Conservation (phyloP, 768 basidiomycete genomes). For the Boletus rubescentipes region DNA sequence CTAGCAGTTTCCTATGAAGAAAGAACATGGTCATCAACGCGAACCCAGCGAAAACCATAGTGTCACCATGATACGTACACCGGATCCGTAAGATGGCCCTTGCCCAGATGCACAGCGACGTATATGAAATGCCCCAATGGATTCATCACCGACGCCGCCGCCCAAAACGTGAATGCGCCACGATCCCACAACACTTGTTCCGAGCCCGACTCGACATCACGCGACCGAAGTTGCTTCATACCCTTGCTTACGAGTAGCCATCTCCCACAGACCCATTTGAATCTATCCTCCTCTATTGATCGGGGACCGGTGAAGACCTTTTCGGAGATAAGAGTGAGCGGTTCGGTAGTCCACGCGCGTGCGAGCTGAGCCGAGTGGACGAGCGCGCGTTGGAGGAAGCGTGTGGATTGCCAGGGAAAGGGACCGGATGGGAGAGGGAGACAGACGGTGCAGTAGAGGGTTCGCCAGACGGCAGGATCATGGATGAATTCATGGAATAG, state of each 20-base stretch:
- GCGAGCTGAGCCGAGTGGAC: slow-evolving; percentile 15
- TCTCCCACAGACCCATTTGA: slow-evolving; percentile 17
- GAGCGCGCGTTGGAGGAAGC: slow-evolving; percentile 18
- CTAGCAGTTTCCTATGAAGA: slow-evolving; percentile 15
- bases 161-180: slow-evolving; percentile 7
- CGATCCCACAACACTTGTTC: slow-evolving; percentile 19
- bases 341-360: slow-evolving; percentile 13
- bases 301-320: slow-evolving; percentile 8
- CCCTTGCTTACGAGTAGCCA: slow-evolving; percentile 20
- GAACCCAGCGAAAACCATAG: background rate
- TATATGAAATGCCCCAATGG: slow-evolving; percentile 15
- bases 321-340: slow-evolving; percentile 7
- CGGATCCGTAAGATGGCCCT: slow-evolving; percentile 7
- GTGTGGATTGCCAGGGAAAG: slow-evolving; percentile 20
- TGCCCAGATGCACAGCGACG: slow-evolving; percentile 11
- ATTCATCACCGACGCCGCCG: slow-evolving; percentile 7
- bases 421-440: slow-evolving; percentile 22
- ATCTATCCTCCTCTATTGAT: slow-evolving; percentile 4
- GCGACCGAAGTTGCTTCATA: slow-evolving; percentile 8
- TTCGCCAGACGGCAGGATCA: slow-evolving; percentile 16
- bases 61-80: slow-evolving; percentile 11
- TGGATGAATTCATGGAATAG: slow-evolving; percentile 7
- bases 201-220: slow-evolving; percentile 16
- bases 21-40: background rate
- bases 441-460: slow-evolving; percentile 4